A percentile compares a stretch with the other conserved stretches of the same genome.
phyloP scores from a whole-genome alignment of 139 green algal genomes.

The Chlamydomonas schloesseri region DNA sequence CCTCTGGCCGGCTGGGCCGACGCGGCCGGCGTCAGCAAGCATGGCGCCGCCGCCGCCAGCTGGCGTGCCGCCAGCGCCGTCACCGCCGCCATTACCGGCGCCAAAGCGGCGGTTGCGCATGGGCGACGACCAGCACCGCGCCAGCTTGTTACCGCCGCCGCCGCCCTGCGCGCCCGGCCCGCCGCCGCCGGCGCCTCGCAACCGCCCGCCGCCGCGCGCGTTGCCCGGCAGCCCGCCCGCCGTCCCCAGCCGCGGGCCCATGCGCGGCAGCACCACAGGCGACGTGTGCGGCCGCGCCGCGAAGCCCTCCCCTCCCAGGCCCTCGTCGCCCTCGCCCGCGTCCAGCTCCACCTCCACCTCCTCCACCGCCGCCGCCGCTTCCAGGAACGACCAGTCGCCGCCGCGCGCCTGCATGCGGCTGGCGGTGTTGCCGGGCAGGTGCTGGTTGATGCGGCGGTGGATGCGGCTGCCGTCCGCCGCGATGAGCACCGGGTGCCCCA shows the following conservation, averaged over 20 bases:
- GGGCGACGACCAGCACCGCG: constrained; percentile 3
- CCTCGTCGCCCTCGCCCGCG: too few relatives aligned
- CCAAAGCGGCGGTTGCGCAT: neutral
- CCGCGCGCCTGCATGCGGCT: neutral
- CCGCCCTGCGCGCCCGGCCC: too few relatives aligned
- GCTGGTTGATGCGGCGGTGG: neutral
- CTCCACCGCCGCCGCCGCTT: too few relatives aligned
- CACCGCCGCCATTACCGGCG: neutral
- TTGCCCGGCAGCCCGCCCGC: neutral
- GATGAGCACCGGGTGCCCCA: constrained; percentile 31
- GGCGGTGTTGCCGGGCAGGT: neutral
- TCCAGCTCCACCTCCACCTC: too few relatives aligned
- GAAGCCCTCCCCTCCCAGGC: too few relatives aligned
- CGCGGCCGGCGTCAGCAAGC: too few relatives aligned
- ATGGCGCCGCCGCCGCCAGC: too few relatives aligned
- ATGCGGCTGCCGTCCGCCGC: constrained; percentile 16
- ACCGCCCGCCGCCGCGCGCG: neutral
- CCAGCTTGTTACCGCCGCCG: neutral
- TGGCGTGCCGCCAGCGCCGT: neutral
- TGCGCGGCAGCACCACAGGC: too few relatives aligned
- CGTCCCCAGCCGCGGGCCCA: neutral
- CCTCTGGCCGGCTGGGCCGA: too few relatives aligned
- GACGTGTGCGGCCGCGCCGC: too few relatives aligned
- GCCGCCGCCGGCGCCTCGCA: neutral
- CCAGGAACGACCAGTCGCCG: neutral